phyloP scores from a whole-genome alignment of 371 early-diverging fungal genomes.

The Chytridium lagenaria region DNA sequence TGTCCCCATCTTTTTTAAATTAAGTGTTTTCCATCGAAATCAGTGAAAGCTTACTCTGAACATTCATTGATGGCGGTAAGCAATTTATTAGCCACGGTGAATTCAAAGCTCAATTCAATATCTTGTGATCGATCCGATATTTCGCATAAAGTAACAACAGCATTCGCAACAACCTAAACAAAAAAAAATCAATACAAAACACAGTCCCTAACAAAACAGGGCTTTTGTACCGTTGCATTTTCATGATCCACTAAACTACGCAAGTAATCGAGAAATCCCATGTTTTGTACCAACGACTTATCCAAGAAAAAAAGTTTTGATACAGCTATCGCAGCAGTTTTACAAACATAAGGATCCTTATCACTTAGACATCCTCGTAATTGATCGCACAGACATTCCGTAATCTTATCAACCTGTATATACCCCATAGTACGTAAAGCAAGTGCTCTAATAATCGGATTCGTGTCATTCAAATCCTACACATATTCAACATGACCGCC shows the following conservation, averaged over 20 bases:
- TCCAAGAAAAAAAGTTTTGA: constrained; percentile 54
- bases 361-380: constrained; percentile 58
- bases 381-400: constrained; percentile 47
- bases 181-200: constrained; percentile 12
- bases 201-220: background rate
- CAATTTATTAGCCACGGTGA: constrained; percentile 79
- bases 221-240: constrained; percentile 50
- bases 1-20: constrained; percentile 87
- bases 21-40: constrained; percentile 7
- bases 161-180: constrained; percentile 87
- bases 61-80: constrained; percentile 93
- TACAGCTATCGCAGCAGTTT: constrained; percentile 83
- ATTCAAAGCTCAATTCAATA: constrained; percentile 76
- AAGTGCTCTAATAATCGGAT: constrained; percentile 85
- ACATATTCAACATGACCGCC: background rate
- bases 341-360: constrained; percentile 78
- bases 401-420: constrained; percentile 63
- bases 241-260: constrained; percentile 48
- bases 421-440: constrained; percentile 87
- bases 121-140: constrained; percentile 81
- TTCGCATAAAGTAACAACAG: constrained; percentile 87
- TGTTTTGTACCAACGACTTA: constrained; percentile 36
- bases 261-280: constrained; percentile 50
- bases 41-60: constrained; percentile 72
- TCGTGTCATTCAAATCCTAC: constrained; percentile 80